Percentiles rank a stretch among this genome's conserved stretches.
phyloP scores from a whole-genome alignment of 495 filamentous ascomycete genomes.

The Trichoderma parareesei region DNA sequence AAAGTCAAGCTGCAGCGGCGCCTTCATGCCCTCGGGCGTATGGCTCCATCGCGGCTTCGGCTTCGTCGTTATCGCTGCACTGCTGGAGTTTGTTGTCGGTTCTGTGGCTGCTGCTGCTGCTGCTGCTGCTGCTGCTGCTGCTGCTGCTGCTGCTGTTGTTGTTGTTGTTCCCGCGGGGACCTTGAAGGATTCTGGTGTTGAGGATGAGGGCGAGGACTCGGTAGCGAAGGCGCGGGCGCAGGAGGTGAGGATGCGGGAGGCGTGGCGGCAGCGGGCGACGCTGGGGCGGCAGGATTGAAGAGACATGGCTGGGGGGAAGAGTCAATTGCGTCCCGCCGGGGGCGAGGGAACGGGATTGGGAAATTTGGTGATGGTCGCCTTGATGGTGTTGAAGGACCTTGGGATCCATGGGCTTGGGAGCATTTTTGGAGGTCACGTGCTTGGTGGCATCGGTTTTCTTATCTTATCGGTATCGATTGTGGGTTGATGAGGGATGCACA shows the following conservation, averaged over 20 bases:
- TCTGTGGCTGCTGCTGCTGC: too few species aligned
- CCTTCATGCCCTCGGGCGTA: conserved; percentile 70
- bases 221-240: conserved; percentile 4
- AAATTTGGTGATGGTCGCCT: background rate
- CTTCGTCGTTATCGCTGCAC: background rate
- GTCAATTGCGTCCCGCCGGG: background rate
- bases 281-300: conserved; percentile 22
- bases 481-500: background rate
- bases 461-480: background rate
- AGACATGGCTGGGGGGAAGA: conserved; percentile 18
- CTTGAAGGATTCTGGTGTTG: conserved; percentile 10
- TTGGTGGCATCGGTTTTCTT: background rate
- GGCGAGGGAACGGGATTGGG: background rate
- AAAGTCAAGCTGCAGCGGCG: conserved; percentile 53
- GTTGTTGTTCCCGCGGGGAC: conserved; percentile 2
- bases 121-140: background rate
- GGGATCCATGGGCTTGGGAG: background rate
- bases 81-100: too few species aligned
- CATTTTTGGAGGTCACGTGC: conserved; percentile 12
- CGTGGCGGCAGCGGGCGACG: conserved; percentile 21
- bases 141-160: background rate
- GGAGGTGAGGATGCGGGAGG: conserved; percentile 15
- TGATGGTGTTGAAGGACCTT: conserved; percentile 11
- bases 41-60: conserved; percentile 65
- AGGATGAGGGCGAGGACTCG: background rate